Evolutionary conservation across 805 yeast genomes (phyloP).

Genomic region (Lipomyces kockii): DNA sequence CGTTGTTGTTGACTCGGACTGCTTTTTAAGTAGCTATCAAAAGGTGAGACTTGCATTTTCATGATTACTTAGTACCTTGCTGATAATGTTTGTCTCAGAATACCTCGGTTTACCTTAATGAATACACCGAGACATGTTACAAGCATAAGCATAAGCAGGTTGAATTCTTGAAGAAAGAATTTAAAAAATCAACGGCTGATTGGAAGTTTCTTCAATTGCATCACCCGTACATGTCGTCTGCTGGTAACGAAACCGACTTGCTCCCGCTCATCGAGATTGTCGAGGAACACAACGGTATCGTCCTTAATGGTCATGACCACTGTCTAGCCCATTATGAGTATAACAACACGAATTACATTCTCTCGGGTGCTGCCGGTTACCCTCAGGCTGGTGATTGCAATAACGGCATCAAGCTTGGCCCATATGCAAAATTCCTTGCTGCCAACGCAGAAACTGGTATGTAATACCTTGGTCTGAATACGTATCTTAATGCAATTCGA

Average conservation of each 20-base stretch:
- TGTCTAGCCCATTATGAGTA: background rate
- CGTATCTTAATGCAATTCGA: too few relatives aligned
- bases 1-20: constrained; percentile 3
- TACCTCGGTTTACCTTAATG: too few relatives aligned
- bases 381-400: constrained; percentile 8
- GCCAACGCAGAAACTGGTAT: background rate
- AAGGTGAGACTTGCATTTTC: too few relatives aligned
- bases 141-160: background rate
- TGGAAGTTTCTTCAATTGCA: too few relatives aligned
- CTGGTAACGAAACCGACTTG: too few relatives aligned
- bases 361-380: constrained; percentile 5
- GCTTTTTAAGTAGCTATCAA: background rate
- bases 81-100: too few relatives aligned
- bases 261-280: too few relatives aligned
- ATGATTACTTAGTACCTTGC: too few relatives aligned
- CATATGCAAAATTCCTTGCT: background rate
- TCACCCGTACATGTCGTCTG: too few relatives aligned
- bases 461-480: background rate
- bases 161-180: background rate
- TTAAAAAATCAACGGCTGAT: too few relatives aligned
- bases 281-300: too few relatives aligned
- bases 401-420: background rate
- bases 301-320: background rate
- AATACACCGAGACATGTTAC: too few relatives aligned
- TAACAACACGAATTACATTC: constrained; percentile 1